Evolutionary conservation across 257 asterid genomes (phyloP), one percentile per base, ranked within the genome.

Genomic region (Solanum corneliomulleri): DNA sequence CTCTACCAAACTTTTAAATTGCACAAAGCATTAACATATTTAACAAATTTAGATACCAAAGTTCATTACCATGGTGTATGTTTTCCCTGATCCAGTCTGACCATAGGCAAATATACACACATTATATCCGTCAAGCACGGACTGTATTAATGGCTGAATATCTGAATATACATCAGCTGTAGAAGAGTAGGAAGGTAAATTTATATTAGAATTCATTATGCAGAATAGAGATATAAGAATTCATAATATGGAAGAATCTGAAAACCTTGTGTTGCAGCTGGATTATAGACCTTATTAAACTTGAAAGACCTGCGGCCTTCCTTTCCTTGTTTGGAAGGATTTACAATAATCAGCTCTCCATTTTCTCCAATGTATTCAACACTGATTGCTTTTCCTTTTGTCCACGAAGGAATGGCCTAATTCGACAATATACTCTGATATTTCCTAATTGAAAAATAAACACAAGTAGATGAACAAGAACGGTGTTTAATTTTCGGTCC

Each of bases 1-100:
- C 29, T 27, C 29, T 27, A 27, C 29, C 29, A 27, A 27, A 27
- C 29, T 27, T 27, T 27, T 27, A 27, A 27, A 27, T 27, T 27
- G 29, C 29, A 27, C 29, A 27, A 27, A 27, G 29, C 44, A 69
- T 44, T 6, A 11, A 58, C 52, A 37, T 74, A 9, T 35, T 64
- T 35, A 74, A 62, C 35, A 13, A 69, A 27, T 11, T 71, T 35
- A 83, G 18, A 7, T 71, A 82, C 76, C 66, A 12, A 25, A 35
- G 10, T 45, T 80, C 90, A n/a, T 35, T 92, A 97, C 99, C 99
- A 97, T 97, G 1, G 99, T 97, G 77, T 97, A 95, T 56, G 98
- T 95, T 89, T 97, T 97, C 47, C 99, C 99, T 0, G 99, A 97
- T 85, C 99, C 99, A 83, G 98, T 97, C 89, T 97, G 99, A n/a